Conservation (phyloP, 1,284 basidiomycete genomes). For the Moniliophthora roreri region DNA sequence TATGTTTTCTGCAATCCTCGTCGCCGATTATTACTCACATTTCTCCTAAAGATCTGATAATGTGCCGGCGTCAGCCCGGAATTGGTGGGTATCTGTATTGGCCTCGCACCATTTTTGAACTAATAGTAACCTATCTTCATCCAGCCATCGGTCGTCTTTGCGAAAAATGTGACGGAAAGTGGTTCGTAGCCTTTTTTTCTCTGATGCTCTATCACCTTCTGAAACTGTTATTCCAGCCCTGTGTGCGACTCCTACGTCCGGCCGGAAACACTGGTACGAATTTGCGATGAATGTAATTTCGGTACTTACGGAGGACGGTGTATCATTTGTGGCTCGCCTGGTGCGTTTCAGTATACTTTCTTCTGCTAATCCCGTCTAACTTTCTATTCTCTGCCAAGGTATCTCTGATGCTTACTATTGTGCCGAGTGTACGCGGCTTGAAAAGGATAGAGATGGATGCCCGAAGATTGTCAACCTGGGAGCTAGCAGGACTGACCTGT, state of each 20-base stretch:
- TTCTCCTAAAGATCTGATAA: conserved; percentile 86
- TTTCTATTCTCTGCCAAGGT: conserved; percentile 44
- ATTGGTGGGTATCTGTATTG: conserved; percentile 65
- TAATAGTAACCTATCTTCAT: conserved; percentile 1
- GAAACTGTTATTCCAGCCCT: conserved; percentile 48
- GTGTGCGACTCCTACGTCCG: conserved; percentile 99
- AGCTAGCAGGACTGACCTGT: conserved; percentile 84
- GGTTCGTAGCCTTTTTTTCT: conserved; percentile 51
- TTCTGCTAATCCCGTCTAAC: not conserved
- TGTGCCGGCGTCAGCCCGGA: conserved; percentile 95
- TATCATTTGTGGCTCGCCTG: conserved; percentile 94
- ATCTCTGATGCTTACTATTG: conserved; percentile 98
- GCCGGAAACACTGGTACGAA: conserved; percentile 95
- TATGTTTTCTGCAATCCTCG: conserved; percentile 31
- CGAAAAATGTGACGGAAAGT: conserved; percentile 99
- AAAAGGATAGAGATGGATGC: conserved; percentile 98
- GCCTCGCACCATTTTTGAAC: conserved; percentile 5
- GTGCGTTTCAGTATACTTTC: conserved; percentile 42
- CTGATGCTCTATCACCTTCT: not conserved
- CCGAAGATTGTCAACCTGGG: conserved; percentile 98
- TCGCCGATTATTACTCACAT: conserved; percentile 5
- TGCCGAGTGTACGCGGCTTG: conserved; percentile 92
- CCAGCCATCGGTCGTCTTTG: conserved; percentile 94
- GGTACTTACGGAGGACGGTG: conserved; percentile 96
- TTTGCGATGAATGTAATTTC: conserved; percentile 99